Conservation (phyloP, 108 stramenopile species). For the Nitzschia putrida region DNA sequence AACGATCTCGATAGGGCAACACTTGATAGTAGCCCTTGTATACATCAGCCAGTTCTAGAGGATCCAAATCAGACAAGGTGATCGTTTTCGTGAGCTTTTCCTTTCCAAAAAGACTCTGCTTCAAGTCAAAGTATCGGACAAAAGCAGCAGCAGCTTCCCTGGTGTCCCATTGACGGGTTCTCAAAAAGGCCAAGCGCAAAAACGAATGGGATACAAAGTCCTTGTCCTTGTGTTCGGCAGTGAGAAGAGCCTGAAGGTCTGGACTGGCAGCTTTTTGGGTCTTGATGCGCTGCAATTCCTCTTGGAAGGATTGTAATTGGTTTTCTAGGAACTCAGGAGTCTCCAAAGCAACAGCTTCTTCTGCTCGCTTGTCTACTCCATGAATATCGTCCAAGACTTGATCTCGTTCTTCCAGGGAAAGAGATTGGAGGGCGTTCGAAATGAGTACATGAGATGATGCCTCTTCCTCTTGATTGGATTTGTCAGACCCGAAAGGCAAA, state of each 20-base stretch:
- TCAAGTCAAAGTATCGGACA: constrained; percentile 35
- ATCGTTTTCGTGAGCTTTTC: constrained; percentile 5
- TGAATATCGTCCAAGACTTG: constrained; percentile 11
- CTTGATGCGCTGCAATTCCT: constrained; percentile 10
- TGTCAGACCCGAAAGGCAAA: too few species aligned
- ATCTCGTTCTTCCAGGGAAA: constrained; percentile 29
- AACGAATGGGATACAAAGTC: constrained; percentile 17
- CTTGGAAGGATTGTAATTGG: not conserved
- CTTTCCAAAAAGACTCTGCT: constrained; percentile 26
- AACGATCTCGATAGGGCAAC: not conserved
- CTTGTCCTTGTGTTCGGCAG: constrained; percentile 10
- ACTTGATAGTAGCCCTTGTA: constrained; percentile 16
- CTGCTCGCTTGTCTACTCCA: constrained; percentile 1
- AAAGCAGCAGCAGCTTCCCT: constrained; percentile 23
- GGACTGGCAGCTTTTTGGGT: not conserved
- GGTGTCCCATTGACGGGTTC: constrained; percentile 31
- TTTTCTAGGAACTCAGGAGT: not conserved
- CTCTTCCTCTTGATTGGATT: too few species aligned
- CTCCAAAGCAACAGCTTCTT: not conserved
- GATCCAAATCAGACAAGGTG: constrained; percentile 21
- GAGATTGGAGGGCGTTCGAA: not conserved
- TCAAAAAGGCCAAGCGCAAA: constrained; percentile 31
- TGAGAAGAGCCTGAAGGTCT: constrained; percentile 1
- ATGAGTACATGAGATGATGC: too few species aligned
- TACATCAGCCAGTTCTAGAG: constrained; percentile 9